phyloP scores from a whole-genome alignment of 768 basidiomycete species.

The Sutorius australiensis region DNA sequence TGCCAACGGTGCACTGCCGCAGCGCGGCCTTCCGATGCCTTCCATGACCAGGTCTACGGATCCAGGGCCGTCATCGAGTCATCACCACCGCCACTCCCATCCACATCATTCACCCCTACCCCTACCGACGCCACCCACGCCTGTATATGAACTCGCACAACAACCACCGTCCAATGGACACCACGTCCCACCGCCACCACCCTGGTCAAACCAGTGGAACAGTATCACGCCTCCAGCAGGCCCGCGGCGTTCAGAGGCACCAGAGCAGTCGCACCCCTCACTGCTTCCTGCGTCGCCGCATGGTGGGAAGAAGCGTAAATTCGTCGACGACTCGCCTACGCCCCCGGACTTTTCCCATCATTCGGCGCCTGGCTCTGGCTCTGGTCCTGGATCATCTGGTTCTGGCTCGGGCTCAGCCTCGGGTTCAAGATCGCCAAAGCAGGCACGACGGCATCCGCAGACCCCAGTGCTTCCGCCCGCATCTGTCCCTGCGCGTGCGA shows the following conservation, averaged over 20 bases:
- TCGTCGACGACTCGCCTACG: conserved; percentile 32
- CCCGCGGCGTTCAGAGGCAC: conserved; percentile 23
- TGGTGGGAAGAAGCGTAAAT: conserved; percentile 33
- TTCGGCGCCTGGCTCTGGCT: conserved; percentile 2
- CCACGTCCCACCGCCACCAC: conserved; percentile 33
- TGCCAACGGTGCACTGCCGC: conserved; percentile 14
- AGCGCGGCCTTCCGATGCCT: conserved; percentile 13
- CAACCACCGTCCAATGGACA: conserved; percentile 33
- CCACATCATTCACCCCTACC: conserved; percentile 30
- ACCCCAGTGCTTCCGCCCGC: conserved; percentile 29
- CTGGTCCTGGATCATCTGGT: conserved; percentile 5
- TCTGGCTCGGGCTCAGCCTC: conserved; percentile 14
- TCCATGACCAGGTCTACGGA: conserved; percentile 24
- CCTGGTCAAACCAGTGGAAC: conserved; percentile 34
- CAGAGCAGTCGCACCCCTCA: conserved; percentile 16
- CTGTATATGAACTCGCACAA: conserved; percentile 31
- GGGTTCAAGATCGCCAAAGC: conserved; percentile 31
- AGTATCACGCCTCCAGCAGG: conserved; percentile 15
- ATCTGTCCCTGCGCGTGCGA: conserved; percentile 26
- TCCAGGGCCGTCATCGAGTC: conserved; percentile 28
- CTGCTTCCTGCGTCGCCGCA: conserved; percentile 27
- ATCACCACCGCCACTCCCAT: conserved; percentile 27
- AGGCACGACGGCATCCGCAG: conserved; percentile 33
- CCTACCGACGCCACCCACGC: conserved; percentile 32
- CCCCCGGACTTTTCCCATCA: conserved; percentile 17